Base-by-base conservation (phyloP, 352 stramenopile species). In the Globisporangium splendens region DNA sequence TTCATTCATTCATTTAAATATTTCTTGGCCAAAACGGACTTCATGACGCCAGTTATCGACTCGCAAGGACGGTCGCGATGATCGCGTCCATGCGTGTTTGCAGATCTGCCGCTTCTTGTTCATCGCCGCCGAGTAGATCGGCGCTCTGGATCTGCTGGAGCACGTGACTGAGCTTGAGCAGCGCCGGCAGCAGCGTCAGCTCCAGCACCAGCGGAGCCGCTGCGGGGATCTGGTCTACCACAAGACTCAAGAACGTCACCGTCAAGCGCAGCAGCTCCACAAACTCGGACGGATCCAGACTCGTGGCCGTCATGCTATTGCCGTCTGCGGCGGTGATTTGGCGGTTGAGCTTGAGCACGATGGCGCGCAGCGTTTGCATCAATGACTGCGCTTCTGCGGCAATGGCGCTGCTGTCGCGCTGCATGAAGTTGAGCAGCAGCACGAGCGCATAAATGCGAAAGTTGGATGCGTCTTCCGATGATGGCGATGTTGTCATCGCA, bases 401-500 rank as follows among this genome's bases (percentile, higher is more conserved):
- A 8, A 91, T 74, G 7, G 73, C 62, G 6, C 47, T 46, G 6
- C 70, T 64, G 54, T 89, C 68, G 8, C 78, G 69, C 56, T 92
- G 82, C 50, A 75, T 77, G n/a, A 78, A 76, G 51, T 92, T 92
- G 41, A 92, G 65, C 60, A 92, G 67, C 57, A 92, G 67, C 24
- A 92, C 79, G 12, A 92, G 70, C 44, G 73, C 70, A 51, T 92
- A 92, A 13, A 92, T 69, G 2, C 79, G 61, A 18, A 89, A 75
- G 54, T 92, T 92, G 7, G 78, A 77, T 20, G 72, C 72, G 48
- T 86, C 67, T 42, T 91, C 73, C 1, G 75, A 73, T 5, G 20
- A n/a, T 57, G 18, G 17, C 31, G 54, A 31, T 17, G 13, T 51
- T 21, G 17, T 61, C 22, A 33, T 46, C 21, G 10, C 58, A 20